Conservation (phyloP, 2,329 filamentous ascomycete genomes). For the Plenodomus tracheiphilus region DNA sequence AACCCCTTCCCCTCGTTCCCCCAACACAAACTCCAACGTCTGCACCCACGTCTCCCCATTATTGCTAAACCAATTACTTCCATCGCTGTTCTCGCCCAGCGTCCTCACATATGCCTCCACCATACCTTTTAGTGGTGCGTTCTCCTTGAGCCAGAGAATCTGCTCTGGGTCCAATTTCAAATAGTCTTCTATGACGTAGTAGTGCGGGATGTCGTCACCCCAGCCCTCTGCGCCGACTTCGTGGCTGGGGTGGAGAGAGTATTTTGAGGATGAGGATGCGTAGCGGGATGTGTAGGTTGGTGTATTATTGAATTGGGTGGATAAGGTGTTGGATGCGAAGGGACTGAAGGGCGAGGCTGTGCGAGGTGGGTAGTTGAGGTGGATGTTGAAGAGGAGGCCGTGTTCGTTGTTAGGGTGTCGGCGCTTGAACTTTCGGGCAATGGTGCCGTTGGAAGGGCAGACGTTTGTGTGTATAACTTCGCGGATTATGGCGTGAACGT, state of each 20-base stretch:
- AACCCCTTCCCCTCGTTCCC: constrained; percentile 57
- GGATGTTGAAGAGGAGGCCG: constrained; percentile 57
- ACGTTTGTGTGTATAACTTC: constrained; percentile 61
- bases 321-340: constrained; percentile 30
- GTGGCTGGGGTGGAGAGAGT: constrained; percentile 53
- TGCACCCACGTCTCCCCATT: constrained; percentile 66
- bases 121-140: constrained; percentile 59
- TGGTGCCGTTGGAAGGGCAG: constrained; percentile 64
- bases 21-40: constrained; percentile 61
- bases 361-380: constrained; percentile 53
- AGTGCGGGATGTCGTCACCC: constrained; percentile 66
- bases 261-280: constrained; percentile 50
- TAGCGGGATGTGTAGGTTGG: constrained; percentile 43
- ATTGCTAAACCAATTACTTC: constrained; percentile 64
- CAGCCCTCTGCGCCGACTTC: constrained; percentile 63
- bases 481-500: constrained; percentile 59
- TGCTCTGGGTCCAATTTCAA: constrained; percentile 65
- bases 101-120: constrained; percentile 58
- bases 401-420: constrained; percentile 56
- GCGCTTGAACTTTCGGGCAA: constrained; percentile 62
- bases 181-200: constrained; percentile 67
- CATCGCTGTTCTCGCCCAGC: constrained; percentile 51
- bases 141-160: constrained; percentile 60
- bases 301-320: constrained; percentile 44
- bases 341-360: constrained; percentile 37